These are phyloP conservation scores for Gymnopus androsaceus DNA, from an alignment of 1,284 basidiomycete genomes.

Conservation along the genomic window DNA sequence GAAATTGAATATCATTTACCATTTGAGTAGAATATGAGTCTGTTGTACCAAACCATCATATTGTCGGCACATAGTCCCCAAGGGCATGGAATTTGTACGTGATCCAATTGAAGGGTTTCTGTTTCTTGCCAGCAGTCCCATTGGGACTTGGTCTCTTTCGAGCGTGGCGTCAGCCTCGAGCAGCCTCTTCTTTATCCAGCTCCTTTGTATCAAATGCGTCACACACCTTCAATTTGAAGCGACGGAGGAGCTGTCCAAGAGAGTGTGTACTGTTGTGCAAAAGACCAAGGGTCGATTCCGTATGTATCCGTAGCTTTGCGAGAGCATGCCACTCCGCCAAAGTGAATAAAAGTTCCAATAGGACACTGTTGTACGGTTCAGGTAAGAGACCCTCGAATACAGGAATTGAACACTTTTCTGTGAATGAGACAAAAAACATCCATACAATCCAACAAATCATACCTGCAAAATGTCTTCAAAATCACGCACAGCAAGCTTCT, in stretches of 20 bases:
- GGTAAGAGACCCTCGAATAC: conserved; percentile 31
- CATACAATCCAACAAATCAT: conserved; percentile 24
- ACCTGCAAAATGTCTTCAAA: conserved; percentile 31
- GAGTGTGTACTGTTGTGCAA: no score
- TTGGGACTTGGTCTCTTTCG: conserved; percentile 29
- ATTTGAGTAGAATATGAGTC: conserved; percentile 34
- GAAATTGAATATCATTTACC: conserved; percentile 22
- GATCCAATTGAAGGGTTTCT: conserved; percentile 33
- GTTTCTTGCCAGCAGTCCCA: conserved; percentile 23
- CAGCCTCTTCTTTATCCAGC: conserved; percentile 28
- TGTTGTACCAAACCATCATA: conserved; percentile 34
- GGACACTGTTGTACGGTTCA: conserved; percentile 19
- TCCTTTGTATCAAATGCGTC: conserved; percentile 28
- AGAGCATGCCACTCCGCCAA: conserved; percentile 12
- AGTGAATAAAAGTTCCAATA: conserved; percentile 25
- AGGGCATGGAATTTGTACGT: conserved; percentile 37
- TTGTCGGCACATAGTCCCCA: conserved; percentile 33
- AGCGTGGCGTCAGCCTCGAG: conserved; percentile 25
- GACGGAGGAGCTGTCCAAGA: no score
- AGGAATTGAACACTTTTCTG: conserved; percentile 33
- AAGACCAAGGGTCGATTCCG: conserved; percentile 23
- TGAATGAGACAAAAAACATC: conserved; percentile 1
- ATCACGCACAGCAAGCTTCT: conserved; percentile 30
- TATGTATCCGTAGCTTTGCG: conserved; percentile 28
- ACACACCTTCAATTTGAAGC: no score